These are phyloP conservation scores for Cymbidium sinense DNA, from an alignment of 106 monocot species.

Conservation along the genomic window DNA sequence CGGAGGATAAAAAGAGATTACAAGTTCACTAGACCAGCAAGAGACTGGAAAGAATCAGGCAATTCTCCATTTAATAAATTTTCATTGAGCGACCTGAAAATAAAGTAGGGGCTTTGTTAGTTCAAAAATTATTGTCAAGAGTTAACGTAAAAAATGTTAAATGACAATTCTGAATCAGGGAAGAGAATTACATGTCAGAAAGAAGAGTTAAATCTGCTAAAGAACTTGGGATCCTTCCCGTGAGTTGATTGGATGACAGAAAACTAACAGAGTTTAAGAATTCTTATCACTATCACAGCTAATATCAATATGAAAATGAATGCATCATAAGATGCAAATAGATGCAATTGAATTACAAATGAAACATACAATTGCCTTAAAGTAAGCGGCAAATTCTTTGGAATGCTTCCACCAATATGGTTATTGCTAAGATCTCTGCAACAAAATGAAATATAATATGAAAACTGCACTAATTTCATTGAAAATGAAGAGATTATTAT, in stretches of 20 bases:
- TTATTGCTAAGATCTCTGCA: conserved; percentile 81
- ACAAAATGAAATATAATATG: background rate
- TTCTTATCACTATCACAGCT: background rate
- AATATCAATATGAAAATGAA: background rate
- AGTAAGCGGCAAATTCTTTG: conserved; percentile 65
- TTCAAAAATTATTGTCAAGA: background rate
- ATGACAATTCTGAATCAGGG: background rate
- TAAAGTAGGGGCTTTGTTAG: background rate
- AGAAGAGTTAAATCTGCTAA: conserved; percentile 49
- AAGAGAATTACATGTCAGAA: conserved; percentile 51
- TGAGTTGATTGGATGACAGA: conserved; percentile 72
- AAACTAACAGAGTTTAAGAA: conserved; percentile 40
- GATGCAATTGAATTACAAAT: conserved; percentile 2
- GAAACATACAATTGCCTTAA: conserved; percentile 64
- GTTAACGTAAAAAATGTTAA: background rate
- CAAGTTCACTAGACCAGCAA: conserved; percentile 68
- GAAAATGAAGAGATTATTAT: background rate
- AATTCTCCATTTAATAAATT: conserved; percentile 68
- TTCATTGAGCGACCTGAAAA: conserved; percentile 60
- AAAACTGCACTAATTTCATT: background rate
- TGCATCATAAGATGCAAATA: background rate
- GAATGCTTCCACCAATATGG: conserved; percentile 80
- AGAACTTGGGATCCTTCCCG: conserved; percentile 68
- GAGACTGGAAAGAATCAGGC: conserved; percentile 70
- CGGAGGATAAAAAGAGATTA: conserved; percentile 17